Evolutionary conservation across 2,329 filamentous ascomycete species (phyloP).

Genomic region (Madurella mycetomatis): DNA sequence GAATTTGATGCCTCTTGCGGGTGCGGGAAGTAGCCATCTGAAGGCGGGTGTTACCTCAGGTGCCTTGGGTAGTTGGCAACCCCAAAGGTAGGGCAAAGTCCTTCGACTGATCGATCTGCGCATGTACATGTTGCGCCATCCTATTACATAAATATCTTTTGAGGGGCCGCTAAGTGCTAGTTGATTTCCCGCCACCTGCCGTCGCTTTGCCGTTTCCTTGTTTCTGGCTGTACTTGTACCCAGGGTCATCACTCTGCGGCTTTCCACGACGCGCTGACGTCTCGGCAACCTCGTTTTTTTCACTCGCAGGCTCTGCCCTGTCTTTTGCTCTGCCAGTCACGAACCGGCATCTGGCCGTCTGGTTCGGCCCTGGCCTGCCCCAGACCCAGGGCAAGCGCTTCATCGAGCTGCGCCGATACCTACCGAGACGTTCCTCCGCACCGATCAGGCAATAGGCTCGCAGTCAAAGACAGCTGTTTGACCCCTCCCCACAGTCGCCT

Average conservation of each 20-base stretch:
- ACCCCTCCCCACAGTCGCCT: constrained; percentile 8
- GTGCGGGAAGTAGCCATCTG: no score
- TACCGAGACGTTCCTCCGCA: neutral
- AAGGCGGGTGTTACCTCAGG: neutral
- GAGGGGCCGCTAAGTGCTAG: neutral
- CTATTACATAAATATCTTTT: constrained; percentile 9
- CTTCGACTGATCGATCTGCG: neutral
- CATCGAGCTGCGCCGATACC: neutral
- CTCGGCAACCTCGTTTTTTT: neutral
- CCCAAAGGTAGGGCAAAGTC: no score
- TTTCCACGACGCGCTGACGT: constrained; percentile 9
- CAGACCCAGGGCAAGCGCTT: neutral
- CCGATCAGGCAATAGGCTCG: neutral
- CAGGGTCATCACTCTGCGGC: neutral
- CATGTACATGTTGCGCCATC: neutral
- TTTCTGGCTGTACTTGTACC: constrained; percentile 8
- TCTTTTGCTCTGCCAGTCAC: neutral
- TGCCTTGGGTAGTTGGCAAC: no score
- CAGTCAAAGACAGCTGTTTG: constrained; percentile 2
- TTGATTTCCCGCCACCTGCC: constrained; percentile 1
- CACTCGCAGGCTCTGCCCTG: neutral
- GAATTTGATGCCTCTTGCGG: no score
- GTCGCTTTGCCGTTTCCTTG: constrained; percentile 3
- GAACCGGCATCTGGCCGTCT: neutral
- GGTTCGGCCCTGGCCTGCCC: neutral